Evolutionary conservation across 2,329 filamentous ascomycete species (phyloP).

Genomic region (Cladosporium sp.): DNA sequence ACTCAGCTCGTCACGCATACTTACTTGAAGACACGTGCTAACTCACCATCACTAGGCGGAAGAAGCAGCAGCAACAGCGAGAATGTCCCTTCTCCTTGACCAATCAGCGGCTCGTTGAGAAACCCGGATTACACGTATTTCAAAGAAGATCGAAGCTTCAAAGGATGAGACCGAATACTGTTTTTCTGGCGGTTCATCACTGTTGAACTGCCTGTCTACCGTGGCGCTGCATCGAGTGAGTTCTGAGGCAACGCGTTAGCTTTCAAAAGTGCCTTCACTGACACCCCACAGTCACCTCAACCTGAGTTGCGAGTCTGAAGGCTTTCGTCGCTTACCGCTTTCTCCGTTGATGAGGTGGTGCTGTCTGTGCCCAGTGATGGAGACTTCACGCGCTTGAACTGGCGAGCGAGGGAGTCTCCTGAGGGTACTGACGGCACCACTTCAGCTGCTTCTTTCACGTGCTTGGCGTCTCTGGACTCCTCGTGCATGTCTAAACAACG

Average conservation of each 20-base stretch:
- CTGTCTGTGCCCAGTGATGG: not conserved
- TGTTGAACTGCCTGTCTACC: constrained; percentile 60
- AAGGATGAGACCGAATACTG: constrained; percentile 85
- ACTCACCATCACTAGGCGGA: not conserved
- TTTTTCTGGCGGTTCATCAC: no score
- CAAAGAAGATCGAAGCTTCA: constrained; percentile 82
- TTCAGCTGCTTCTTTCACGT: not conserved
- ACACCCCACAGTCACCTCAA: constrained; percentile 69
- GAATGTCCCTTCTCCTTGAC: no score
- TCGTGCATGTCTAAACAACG: constrained; percentile 43
- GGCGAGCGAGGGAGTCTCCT: not conserved
- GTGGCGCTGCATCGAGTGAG: constrained; percentile 87
- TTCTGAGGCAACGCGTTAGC: constrained; percentile 23
- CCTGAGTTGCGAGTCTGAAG: constrained; percentile 91
- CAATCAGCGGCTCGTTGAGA: constrained; percentile 71
- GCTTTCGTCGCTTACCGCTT: constrained; percentile 81
- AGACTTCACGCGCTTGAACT: not conserved
- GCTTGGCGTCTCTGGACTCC: constrained; percentile 72
- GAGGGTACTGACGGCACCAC: not conserved
- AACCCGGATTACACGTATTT: constrained; percentile 86
- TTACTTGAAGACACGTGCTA: not conserved
- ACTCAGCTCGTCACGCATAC: not conserved
- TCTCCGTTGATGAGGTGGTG: not conserved
- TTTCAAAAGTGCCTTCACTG: constrained; percentile 21
- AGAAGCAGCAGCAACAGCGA: no score